A percentile compares a stretch with the other conserved stretches of the same genome.
Evolutionary conservation across 345 rosid genomes (phyloP).

Genomic region (Microcos paniculata): DNA sequence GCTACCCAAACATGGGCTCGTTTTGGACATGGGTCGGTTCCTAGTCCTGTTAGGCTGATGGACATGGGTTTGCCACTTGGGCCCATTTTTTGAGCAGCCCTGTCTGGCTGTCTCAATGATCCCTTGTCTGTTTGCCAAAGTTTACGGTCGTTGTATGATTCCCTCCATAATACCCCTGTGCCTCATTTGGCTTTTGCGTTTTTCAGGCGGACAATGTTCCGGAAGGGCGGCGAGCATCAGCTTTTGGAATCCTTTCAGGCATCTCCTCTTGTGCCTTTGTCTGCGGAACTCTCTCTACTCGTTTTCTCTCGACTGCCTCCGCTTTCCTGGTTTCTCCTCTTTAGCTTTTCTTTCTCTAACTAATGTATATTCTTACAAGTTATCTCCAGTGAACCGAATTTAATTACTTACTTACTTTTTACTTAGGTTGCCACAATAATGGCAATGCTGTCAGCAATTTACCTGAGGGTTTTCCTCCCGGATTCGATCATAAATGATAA

Average conservation of each 20-base stretch:
- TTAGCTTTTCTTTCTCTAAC: neutral
- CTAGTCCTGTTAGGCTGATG: neutral
- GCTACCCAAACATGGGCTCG: neutral
- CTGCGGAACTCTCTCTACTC: conserved; percentile 68
- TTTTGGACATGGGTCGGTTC: neutral
- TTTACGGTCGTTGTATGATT: neutral
- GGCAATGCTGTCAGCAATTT: conserved; percentile 49
- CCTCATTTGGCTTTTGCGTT: neutral
- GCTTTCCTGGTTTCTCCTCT: conserved; percentile 61
- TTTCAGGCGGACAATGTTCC: conserved; percentile 78
- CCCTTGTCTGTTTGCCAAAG: neutral
- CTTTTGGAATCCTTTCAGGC: conserved; percentile 75
- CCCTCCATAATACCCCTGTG: conserved; percentile 2
- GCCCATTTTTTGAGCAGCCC: neutral
- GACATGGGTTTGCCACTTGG: neutral
- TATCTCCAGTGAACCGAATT: neutral
- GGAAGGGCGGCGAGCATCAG: conserved; percentile 55
- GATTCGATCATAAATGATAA: conserved; percentile 44
- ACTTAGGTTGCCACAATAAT: conserved; percentile 50
- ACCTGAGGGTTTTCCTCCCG: conserved; percentile 70
- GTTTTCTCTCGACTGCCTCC: conserved; percentile 73
- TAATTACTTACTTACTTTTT: neutral
- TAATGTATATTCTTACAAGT: neutral
- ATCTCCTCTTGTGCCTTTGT: conserved; percentile 78
- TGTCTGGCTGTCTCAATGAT: neutral